Percentiles rank a stretch among this genome's conserved stretches.
These are phyloP conservation scores for Dipteronia dyeriana DNA, from an alignment of 345 rosid species.

Conservation along the genomic window DNA sequence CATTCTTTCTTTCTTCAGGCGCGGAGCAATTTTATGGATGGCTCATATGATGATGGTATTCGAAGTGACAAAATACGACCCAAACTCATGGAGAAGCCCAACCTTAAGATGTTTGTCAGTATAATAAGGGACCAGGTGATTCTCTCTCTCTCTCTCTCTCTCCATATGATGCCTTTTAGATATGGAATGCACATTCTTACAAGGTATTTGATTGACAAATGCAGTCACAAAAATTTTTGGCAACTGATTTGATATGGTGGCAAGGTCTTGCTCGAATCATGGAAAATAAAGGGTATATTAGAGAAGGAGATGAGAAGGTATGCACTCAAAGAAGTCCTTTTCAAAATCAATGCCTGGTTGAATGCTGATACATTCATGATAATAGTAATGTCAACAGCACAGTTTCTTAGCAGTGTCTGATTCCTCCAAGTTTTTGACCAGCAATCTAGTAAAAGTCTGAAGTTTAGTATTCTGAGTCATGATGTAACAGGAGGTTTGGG, in stretches of 20 bases:
- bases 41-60: conserved; percentile 44
- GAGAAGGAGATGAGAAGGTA: conserved; percentile 68
- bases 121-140: conserved; percentile 76
- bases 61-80: conserved; percentile 25
- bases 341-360: conserved; percentile 1
- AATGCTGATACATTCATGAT: conserved; percentile 3
- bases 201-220: conserved; percentile 24
- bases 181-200: conserved; percentile 8
- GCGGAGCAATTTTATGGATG: conserved; percentile 28
- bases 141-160: neutral
- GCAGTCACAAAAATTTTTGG: conserved; percentile 59
- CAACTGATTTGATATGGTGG: conserved; percentile 77
- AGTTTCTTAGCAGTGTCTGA: neutral
- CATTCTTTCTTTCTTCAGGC: conserved; percentile 27
- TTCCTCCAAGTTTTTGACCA: neutral
- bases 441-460: neutral
- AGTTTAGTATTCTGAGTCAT: neutral
- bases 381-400: too few species aligned
- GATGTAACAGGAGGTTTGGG: neutral
- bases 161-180: neutral
- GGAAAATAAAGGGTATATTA: conserved; percentile 73
- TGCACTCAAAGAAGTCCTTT: neutral
- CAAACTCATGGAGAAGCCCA: conserved; percentile 46
- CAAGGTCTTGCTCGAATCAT: conserved; percentile 80
- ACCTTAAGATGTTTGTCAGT: conserved; percentile 54